A percentile compares a stretch with the other conserved stretches of the same genome.
These are phyloP conservation scores for Friedmanniomyces simplex DNA, from an alignment of 495 filamentous ascomycete genomes.

Conservation along the genomic window DNA sequence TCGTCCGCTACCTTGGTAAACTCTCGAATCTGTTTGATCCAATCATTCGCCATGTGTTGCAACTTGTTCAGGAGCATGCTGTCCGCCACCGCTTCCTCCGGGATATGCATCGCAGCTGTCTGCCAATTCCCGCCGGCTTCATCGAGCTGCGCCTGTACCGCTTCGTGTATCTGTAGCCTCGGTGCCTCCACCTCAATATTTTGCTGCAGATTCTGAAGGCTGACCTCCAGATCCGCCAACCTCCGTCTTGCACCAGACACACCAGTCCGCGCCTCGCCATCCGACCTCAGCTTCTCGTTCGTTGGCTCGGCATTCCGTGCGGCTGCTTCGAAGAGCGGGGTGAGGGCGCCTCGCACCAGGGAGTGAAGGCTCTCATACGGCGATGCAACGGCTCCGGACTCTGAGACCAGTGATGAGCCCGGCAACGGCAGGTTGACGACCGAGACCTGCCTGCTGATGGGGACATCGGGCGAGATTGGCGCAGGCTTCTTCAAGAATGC, in stretches of 20 bases:
- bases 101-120: conserved; percentile 66
- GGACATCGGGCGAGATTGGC: conserved; percentile 68
- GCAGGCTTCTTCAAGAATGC: conserved; percentile 81
- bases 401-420: conserved; percentile 51
- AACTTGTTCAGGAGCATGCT: conserved; percentile 87
- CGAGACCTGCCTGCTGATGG: conserved; percentile 76
- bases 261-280: conserved; percentile 78
- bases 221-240: conserved; percentile 84
- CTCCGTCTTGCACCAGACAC: conserved; percentile 95
- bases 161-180: conserved; percentile 70
- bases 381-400: conserved; percentile 61
- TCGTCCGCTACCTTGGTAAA: conserved; percentile 91
- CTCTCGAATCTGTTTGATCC: conserved; percentile 97
- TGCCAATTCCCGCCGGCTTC: conserved; percentile 54
- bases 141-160: conserved; percentile 73
- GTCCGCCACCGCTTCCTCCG: conserved; percentile 59
- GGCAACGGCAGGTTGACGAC: conserved; percentile 82
- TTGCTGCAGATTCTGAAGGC: conserved; percentile 81
- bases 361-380: conserved; percentile 86
- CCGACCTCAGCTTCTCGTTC: conserved; percentile 53
- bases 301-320: conserved; percentile 69
- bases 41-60: conserved; percentile 84
- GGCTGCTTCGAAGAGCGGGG: conserved; percentile 91
- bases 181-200: conserved; percentile 95
- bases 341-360: conserved; percentile 74